Conservation (phyloP, 1,139 yeast genomes). For the Yamadazyma epiphylla region DNA sequence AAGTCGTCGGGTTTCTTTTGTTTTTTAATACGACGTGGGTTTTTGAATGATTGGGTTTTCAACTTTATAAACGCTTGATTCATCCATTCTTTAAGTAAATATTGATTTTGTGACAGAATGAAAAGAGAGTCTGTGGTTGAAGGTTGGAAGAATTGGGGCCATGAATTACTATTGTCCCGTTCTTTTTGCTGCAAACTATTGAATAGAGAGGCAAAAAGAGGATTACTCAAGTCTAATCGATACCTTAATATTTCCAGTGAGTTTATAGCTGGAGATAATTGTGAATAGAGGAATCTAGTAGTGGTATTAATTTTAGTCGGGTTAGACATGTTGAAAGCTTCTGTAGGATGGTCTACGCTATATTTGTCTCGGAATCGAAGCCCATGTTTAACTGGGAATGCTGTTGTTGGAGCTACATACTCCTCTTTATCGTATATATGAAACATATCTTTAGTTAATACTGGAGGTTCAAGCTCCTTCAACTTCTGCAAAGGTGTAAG, state of each 20-base stretch:
- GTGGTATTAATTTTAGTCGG: no score
- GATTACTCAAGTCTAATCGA: slow-evolving; percentile 1
- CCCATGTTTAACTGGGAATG: no score
- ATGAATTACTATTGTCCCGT: slow-evolving; percentile 11
- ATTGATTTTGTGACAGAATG: slow-evolving; percentile 18
- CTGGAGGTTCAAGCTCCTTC: slow-evolving; percentile 20
- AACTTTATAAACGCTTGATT: slow-evolving; percentile 42
- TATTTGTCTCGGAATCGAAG: not conserved
- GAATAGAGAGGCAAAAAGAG: slow-evolving; percentile 3
- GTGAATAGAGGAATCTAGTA: not conserved
- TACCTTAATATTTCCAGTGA: no score
- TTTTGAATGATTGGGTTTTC: slow-evolving; percentile 24
- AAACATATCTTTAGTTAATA: slow-evolving; percentile 14
- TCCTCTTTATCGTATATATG: slow-evolving; percentile 16
- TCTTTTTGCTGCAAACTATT: slow-evolving; percentile 1
- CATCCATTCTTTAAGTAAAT: slow-evolving; percentile 44
- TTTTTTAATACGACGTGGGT: slow-evolving; percentile 24
- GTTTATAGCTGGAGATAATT: no score
- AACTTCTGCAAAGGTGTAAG: slow-evolving; percentile 20
- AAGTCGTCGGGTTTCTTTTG: slow-evolving; percentile 21
- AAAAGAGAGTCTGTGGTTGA: slow-evolving; percentile 30
- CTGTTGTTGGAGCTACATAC: not conserved
- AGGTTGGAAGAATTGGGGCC: slow-evolving; percentile 49
- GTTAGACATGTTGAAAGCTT: no score
- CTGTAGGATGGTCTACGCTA: not conserved